These are phyloP conservation scores for Cyberlindnera petersonii DNA, from an alignment of 805 yeast species.

Conservation along the genomic window DNA sequence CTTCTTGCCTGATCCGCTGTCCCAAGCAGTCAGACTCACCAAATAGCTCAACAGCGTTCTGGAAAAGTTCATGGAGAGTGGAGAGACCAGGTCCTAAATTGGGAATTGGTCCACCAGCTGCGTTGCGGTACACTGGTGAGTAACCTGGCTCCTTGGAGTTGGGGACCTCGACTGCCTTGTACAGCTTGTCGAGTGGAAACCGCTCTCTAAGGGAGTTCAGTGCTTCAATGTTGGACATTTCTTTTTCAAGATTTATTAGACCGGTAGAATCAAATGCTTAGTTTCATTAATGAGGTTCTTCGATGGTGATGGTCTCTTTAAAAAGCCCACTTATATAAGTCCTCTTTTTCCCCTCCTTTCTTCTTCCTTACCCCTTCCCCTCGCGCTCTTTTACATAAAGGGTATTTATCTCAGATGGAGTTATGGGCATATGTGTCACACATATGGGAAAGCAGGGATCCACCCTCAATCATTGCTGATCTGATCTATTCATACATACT, in stretches of 20 bases:
- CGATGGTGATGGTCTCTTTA: no score
- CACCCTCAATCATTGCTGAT: no score
- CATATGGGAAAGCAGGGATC: no score
- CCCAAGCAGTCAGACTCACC: conserved; percentile 39
- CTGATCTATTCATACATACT: no score
- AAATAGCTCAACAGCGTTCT: conserved; percentile 30
- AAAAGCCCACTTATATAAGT: neutral
- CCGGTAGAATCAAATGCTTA: neutral
- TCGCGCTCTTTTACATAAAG: no score
- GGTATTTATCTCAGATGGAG: no score
- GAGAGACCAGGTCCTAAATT: conserved; percentile 23
- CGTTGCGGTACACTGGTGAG: conserved; percentile 42
- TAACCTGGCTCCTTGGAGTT: conserved; percentile 36
- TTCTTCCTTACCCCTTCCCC: no score
- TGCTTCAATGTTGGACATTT: conserved; percentile 5
- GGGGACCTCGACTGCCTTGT: conserved; percentile 31
- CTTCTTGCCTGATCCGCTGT: conserved; percentile 22
- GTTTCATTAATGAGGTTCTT: no score
- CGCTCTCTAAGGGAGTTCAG: conserved; percentile 12
- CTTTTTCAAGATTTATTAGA: no score
- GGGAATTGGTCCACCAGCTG: conserved; percentile 25
- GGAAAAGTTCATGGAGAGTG: conserved; percentile 38
- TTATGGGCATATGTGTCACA: no score
- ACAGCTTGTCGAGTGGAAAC: conserved; percentile 13
- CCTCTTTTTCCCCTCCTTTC: no score